Evolutionary conservation across 2,329 filamentous ascomycete genomes (phyloP), one percentile per base, ranked within the genome.

Genomic region (Xylariaceae sp.): DNA sequence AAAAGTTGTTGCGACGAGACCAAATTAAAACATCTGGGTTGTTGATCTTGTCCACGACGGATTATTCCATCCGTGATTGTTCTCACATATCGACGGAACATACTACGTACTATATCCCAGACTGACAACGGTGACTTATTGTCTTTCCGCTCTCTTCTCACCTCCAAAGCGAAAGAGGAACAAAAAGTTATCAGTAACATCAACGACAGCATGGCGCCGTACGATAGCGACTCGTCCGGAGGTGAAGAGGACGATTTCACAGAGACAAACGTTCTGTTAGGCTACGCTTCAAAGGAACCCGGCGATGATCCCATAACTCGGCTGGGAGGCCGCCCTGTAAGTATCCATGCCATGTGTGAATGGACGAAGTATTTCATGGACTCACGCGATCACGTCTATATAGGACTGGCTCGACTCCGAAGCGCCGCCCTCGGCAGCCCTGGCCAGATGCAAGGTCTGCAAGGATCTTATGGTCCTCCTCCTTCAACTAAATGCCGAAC

Each of bases 381-480:
- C 69, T 70, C 65, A 68, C 55, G 39, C 59, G 51, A 42, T 51
- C 5, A 37, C 53, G 34, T 1, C 11, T 9, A 48, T 53, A 2
- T 64, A 94, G 93, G 86, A 88, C 74, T 99, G 94, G 94, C 78
- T 96, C 44, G 87, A 92, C 66, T 75, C 81, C n/a, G 77, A 80
- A 56, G 83, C 81, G 47, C 80, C 88, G 3, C 89, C 93, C 6
- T 89, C 90, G 1, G 88, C 88, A 23, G 79, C 87, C 0, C 81
- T 96, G 8, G 91, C 89, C 18, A 88, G 87, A 75, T 99, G 94
- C 78, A 91, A 89, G 75, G 82, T 89, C 65, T 99, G 94, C 83
- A 89, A 91, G 66, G 83, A 86, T 55, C 76, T 90, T 55, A 91
- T 97, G 84, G 87, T 85, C 1, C 81, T 97, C 9, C 83, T 99